A percentile compares a stretch with the other conserved stretches of the same genome.
phyloP scores from a whole-genome alignment of 2,329 filamentous ascomycete genomes.

The Paecilomyces fulvus region DNA sequence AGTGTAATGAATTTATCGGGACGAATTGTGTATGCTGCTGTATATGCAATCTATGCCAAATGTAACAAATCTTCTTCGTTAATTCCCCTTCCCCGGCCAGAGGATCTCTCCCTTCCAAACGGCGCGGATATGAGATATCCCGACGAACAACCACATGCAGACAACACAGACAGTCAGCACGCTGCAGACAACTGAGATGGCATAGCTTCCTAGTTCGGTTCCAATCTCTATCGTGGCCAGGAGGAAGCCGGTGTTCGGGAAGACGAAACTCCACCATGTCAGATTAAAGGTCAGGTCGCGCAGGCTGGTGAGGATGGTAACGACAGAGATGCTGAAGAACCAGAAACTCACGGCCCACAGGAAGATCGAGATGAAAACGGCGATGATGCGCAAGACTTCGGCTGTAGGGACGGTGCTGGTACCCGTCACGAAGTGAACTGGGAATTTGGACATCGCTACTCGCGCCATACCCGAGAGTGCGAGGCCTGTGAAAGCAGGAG shows the following conservation, averaged over 20 bases:
- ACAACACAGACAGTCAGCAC: not conserved
- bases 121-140: not conserved
- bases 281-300: conserved; percentile 5
- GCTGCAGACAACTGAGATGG: conserved; percentile 10
- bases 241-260: conserved; percentile 35
- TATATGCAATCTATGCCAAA: not conserved
- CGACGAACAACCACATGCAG: not conserved
- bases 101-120: not conserved
- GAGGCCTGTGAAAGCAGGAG: conserved; percentile 35
- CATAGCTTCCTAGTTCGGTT: conserved; percentile 24
- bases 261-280: conserved; percentile 21
- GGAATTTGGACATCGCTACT: conserved; percentile 23
- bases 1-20: not conserved
- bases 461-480: conserved; percentile 41
- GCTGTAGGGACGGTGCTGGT: not conserved
- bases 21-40: not conserved
- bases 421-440: conserved; percentile 21
- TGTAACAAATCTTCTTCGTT: not conserved
- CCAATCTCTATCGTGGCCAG: conserved; percentile 36
- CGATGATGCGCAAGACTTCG: conserved; percentile 20
- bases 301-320: conserved; percentile 22
- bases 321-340: conserved; percentile 40
- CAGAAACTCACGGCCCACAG: conserved; percentile 43
- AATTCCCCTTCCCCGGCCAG: not conserved
- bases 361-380: conserved; percentile 36